These are phyloP conservation scores for Pseudonitzschia multiseries DNA, from an alignment of 108 stramenopile species.

Conservation along the genomic window DNA sequence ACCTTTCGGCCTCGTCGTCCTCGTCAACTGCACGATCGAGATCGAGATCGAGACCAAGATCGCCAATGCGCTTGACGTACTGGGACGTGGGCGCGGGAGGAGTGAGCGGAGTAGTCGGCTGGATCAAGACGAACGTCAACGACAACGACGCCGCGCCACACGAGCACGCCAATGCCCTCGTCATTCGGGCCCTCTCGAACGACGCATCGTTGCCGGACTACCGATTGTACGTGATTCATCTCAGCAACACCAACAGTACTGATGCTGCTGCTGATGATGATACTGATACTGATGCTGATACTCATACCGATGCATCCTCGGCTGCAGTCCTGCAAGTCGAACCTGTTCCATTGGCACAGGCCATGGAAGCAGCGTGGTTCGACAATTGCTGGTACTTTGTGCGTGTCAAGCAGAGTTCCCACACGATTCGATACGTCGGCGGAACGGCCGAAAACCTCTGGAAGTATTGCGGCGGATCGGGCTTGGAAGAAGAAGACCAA, in stretches of 20 bases:
- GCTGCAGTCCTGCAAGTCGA: constrained; percentile 10
- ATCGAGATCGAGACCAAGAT: too few relatives aligned
- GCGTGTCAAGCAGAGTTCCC: constrained; percentile 51
- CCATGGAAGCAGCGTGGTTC: constrained; percentile 48
- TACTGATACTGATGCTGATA: too few relatives aligned
- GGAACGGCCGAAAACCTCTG: constrained; percentile 73
- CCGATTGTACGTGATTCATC: constrained; percentile 56
- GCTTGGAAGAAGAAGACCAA: constrained; percentile 6
- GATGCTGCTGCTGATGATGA: too few relatives aligned
- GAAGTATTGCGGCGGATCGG: constrained; percentile 61
- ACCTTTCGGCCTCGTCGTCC: too few relatives aligned
- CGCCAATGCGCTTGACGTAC: constrained; percentile 52
- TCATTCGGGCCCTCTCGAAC: constrained; percentile 48
- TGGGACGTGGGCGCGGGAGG: constrained; percentile 36
- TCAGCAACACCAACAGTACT: background rate
- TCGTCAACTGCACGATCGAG: too few relatives aligned
- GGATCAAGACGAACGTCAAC: constrained; percentile 12
- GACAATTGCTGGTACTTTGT: constrained; percentile 67
- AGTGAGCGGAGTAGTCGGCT: constrained; percentile 47
- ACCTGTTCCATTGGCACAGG: constrained; percentile 64
- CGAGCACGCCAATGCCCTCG: too few relatives aligned
- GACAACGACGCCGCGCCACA: constrained; percentile 36
- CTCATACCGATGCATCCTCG: too few relatives aligned
- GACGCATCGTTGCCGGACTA: constrained; percentile 54
- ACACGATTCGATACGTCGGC: constrained; percentile 57